phyloP scores from a whole-genome alignment of 306 rosid species.

The Cucurbita ficifolia region DNA sequence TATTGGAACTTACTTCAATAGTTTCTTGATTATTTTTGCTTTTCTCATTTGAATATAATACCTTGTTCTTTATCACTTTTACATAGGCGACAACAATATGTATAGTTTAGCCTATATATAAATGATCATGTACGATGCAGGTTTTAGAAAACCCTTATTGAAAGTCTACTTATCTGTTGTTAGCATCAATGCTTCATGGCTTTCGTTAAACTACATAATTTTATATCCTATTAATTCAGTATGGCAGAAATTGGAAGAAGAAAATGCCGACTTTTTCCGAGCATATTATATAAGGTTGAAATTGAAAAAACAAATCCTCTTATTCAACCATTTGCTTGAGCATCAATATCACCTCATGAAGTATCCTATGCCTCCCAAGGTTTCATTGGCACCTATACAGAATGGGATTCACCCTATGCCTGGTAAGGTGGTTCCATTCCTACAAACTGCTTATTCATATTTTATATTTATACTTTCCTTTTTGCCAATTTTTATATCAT shows the following conservation, averaged over 20 bases:
- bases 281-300: constrained; percentile 84
- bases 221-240: constrained; percentile 32
- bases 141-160: neutral
- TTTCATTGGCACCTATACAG: constrained; percentile 87
- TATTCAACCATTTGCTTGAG: constrained; percentile 83
- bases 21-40: neutral
- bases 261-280: constrained; percentile 85
- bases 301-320: constrained; percentile 75
- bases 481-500: neutral
- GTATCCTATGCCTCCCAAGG: constrained; percentile 66
- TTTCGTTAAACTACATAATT: neutral
- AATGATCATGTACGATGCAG: neutral
- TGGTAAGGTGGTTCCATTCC: constrained; percentile 36
- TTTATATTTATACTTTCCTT: neutral
- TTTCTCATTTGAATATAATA: neutral
- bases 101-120: neutral
- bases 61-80: neutral
- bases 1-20: constrained; percentile 7
- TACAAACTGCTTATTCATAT: neutral
- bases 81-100: neutral
- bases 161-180: neutral
- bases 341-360: constrained; percentile 73
- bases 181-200: neutral
- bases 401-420: constrained; percentile 95
- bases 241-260: constrained; percentile 99